Evolutionary conservation across 768 basidiomycete genomes (phyloP).

Genomic region (Sporobolomyces pararoseus): DNA sequence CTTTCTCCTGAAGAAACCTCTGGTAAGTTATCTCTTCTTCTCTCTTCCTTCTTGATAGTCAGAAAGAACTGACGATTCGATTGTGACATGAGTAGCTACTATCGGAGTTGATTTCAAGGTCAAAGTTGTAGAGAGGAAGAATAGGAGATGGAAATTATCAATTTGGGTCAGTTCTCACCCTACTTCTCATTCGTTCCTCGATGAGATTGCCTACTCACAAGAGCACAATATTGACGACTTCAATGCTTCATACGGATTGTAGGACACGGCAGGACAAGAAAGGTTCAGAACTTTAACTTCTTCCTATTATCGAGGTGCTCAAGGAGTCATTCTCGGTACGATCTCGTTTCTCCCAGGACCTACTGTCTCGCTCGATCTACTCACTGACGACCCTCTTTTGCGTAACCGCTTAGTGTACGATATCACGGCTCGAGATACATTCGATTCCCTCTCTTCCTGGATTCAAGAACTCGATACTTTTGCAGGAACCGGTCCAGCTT

Average conservation of each 20-base stretch:
- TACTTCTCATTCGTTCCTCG: background rate
- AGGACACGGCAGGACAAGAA: conserved; percentile 97
- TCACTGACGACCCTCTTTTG: background rate
- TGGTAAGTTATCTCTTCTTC: conserved; percentile 61
- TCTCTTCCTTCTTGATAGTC: conserved; percentile 53
- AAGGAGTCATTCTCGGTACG: conserved; percentile 54
- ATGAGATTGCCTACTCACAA: background rate
- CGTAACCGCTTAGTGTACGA: conserved; percentile 71
- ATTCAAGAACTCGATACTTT: conserved; percentile 86
- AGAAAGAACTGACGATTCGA: no score
- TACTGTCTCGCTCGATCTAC: background rate
- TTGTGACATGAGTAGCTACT: conserved; percentile 43
- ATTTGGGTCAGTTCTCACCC: conserved; percentile 71
- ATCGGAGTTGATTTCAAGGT: conserved; percentile 53
- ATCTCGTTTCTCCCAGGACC: background rate
- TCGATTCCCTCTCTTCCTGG: conserved; percentile 83
- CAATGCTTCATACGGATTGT: conserved; percentile 1
- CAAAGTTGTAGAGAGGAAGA: conserved; percentile 50
- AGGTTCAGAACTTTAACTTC: conserved; percentile 87
- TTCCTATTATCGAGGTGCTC: conserved; percentile 75
- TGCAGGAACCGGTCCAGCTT: conserved; percentile 53
- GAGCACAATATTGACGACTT: background rate
- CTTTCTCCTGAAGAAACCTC: conserved; percentile 83
- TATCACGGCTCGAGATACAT: conserved; percentile 84
- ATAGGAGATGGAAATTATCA: conserved; percentile 64